Base-by-base conservation (phyloP, 2,329 filamentous ascomycete species). In the Sarocladiaceae sp. region DNA sequence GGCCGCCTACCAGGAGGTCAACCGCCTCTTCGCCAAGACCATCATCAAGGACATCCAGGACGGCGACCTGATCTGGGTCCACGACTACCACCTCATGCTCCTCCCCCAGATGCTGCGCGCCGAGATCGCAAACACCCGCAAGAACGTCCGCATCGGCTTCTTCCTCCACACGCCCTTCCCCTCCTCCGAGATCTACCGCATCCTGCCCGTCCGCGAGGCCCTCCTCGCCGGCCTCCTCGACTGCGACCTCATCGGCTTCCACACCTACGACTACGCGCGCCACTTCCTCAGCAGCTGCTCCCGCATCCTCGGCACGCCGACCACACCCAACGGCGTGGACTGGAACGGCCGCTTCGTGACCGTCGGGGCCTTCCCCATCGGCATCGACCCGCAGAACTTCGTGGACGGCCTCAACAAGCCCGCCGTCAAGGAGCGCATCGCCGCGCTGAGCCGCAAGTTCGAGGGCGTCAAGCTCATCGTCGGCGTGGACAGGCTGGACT, bases 41-140 rank as follows among this genome's bases (percentile, higher is more conserved):
- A 87, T 99, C 58, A 84, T 88, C 52, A 86, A 87, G 61, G 89
- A 96, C 62, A 89, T 97, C 11, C 82, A 92, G 67, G 93, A 97
- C 66, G 92, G 91, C 52, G 94, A 99, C 70, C 74, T 97, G 62
- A 87, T 99, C 62, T 99, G 94, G 94, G 90, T 99, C 5, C 94
- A 99, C 69, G 94, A 99, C 71, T 99, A 97, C 73, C 94, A 99
- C 70, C 77, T 97, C 56, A 97, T 97, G 92, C 84, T 99, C 18
- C 80, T 99, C 29, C 94, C 94, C 28, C 84, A 93, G 64, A 95
- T 97, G 91, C 80, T 99, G 54, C 89, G 94, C 56, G 88, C 96
- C 63, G 90, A 95, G 69, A 86, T 97, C 54, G 88, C 87, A 53
- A 71, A 83, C 57, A 80, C 78, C 55, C 90, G 87, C 73, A 90